These are phyloP conservation scores for Dioscorea zingiberensis DNA, from an alignment of 106 monocot species.

Conservation along the genomic window DNA sequence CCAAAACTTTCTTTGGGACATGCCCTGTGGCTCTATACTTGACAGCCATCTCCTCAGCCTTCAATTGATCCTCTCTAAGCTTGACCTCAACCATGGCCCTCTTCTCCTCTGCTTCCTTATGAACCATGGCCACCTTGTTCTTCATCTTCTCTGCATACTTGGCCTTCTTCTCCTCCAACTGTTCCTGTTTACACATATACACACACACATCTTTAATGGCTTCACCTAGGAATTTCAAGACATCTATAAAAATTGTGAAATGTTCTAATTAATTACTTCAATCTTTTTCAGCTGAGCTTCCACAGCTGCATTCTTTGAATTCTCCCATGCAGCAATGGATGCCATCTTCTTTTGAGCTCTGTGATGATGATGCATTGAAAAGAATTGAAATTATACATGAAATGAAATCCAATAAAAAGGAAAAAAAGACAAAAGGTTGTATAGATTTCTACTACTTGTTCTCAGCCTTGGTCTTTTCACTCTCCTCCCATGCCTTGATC, in stretches of 20 bases:
- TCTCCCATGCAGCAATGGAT: constrained; percentile 53
- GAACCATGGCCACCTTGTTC: constrained; percentile 42
- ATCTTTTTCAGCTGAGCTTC: constrained; percentile 42
- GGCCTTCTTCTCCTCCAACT: constrained; percentile 37
- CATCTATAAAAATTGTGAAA: no score
- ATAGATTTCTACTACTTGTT: constrained; percentile 20
- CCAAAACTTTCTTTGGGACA: constrained; percentile 21
- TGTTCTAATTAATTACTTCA: constrained; percentile 8
- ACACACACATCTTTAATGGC: no score
- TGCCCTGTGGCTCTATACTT: constrained; percentile 28
- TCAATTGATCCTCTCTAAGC: constrained; percentile 23
- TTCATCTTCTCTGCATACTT: constrained; percentile 38
- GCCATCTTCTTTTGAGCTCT: constrained; percentile 49
- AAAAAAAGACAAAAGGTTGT: no score
- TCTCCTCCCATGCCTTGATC: constrained; percentile 48
- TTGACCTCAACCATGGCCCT: constrained; percentile 28
- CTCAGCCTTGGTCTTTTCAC: constrained; percentile 36
- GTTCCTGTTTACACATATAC: constrained; percentile 22
- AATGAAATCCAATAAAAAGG: background rate
- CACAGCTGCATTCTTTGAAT: constrained; percentile 35
- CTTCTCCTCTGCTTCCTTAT: constrained; percentile 55
- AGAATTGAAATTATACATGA: background rate
- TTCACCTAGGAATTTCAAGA: no score
- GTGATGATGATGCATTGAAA: constrained; percentile 6
- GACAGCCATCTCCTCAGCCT: constrained; percentile 37